Base-by-base conservation (phyloP, 768 basidiomycete species). In the Phlebiopsis flavidoalba region DNA sequence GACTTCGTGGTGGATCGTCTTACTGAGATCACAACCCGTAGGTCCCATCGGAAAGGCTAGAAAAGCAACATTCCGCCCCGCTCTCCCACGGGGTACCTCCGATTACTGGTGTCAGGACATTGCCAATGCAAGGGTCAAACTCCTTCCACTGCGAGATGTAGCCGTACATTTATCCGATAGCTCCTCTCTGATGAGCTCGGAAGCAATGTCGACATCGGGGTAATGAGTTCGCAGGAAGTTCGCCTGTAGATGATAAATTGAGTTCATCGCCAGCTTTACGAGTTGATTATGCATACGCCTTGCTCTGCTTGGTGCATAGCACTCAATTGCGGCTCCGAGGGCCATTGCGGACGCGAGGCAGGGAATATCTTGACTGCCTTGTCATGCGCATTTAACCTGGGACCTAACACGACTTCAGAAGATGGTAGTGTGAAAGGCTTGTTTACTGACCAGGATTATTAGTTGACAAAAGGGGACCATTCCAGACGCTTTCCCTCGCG, bases 201-300 rank as follows among this genome's bases (percentile, higher is more conserved):
- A 73, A 7, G 88, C 75, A n/a, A 93, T 76, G 61, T 91, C 88
- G 15, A 87, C 77, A 61, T 92, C 89, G 1, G 91, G 89, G 57
- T 87, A 79, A 70, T 81, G 80, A 4, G 83, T 85, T 49, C 87
- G 83, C 51, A 92, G 76, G 65, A 89, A 91, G 58, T 86, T 84
- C 14, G 87, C 81, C 91, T 93, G 61, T 19, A 50, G 40, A 43
- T 43, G 55, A 51, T 62, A 11, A n/a, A 8, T 17, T 15, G 33
- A 56, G 50, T 45, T 5, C 36, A 22, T 24, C 31, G 31, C 6
- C 50, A 53, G 22, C 8, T 8, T 17, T 43, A 3, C 17, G 5
- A 36, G 26, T 31, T 15, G 43, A 3, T 57, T 22, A 35, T 6
- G 60, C 82, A 54, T 70, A 92, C 90, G 22, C 86, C 86, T 74